These are phyloP conservation scores for Angomonas ambiguus DNA, from an alignment of 208 protist genomes.

Conservation along the genomic window DNA sequence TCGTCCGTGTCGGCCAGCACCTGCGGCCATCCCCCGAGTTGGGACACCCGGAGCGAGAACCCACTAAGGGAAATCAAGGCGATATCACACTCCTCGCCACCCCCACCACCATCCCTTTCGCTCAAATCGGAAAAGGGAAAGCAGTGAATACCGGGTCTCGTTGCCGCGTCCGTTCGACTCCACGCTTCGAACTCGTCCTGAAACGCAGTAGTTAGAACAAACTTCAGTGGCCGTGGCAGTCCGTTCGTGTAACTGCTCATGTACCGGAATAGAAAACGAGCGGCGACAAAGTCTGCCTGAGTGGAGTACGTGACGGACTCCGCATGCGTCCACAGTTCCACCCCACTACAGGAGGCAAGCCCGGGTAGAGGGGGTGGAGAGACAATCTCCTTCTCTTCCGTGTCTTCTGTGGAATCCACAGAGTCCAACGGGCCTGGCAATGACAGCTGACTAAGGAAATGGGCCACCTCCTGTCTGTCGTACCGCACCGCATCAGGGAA, in stretches of 20 bases:
- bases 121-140: neutral
- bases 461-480: constrained; percentile 34
- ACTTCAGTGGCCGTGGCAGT: neutral
- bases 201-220: neutral
- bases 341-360: constrained; percentile 43
- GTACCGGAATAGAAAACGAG: constrained; percentile 47
- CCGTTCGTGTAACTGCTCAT: constrained; percentile 23
- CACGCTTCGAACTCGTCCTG: neutral
- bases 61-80: neutral
- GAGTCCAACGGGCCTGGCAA: constrained; percentile 22
- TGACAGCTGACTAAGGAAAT: constrained; percentile 36
- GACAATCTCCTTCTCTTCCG: constrained; percentile 15
- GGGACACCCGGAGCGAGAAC: neutral
- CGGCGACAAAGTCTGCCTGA: constrained; percentile 50
- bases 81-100: neutral
- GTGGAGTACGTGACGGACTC: constrained; percentile 29
- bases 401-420: constrained; percentile 15
- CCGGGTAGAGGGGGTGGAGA: constrained; percentile 30
- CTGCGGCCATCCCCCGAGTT: neutral
- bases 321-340: constrained; percentile 82
- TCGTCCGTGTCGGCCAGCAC: neutral
- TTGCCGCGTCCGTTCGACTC: neutral
- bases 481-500: constrained; percentile 65
- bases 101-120: neutral
- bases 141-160: neutral